These are phyloP conservation scores for Westerdykella aurantiaca DNA, from an alignment of 2,329 filamentous ascomycete species.

Conservation along the genomic window DNA sequence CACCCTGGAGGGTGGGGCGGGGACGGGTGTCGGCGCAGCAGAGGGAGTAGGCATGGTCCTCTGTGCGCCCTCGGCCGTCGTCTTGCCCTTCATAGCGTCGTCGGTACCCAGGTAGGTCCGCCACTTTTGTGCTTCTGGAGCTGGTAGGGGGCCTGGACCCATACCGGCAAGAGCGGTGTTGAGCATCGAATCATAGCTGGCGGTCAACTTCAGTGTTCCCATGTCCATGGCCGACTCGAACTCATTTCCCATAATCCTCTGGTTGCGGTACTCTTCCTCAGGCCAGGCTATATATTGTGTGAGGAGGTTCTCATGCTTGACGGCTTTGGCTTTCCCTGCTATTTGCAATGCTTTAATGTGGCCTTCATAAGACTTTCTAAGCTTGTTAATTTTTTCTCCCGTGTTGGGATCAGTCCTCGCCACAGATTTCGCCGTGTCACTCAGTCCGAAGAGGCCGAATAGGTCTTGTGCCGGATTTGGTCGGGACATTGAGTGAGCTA, in stretches of 20 bases:
- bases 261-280: slow-evolving; percentile 38
- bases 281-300: slow-evolving; percentile 33
- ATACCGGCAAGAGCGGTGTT: slow-evolving; percentile 39
- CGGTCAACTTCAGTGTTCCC: slow-evolving; percentile 21
- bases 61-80: slow-evolving; percentile 14
- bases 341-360: slow-evolving; percentile 47
- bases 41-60: slow-evolving; percentile 16
- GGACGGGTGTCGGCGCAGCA: slow-evolving; percentile 29
- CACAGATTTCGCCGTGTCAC: slow-evolving; percentile 52
- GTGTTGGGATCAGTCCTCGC: slow-evolving; percentile 55
- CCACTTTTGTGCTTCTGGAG: slow-evolving; percentile 39
- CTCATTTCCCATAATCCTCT: slow-evolving; percentile 38
- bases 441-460: slow-evolving; percentile 53
- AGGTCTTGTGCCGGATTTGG: slow-evolving; percentile 56
- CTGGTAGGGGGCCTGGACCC: slow-evolving; percentile 40
- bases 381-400: slow-evolving; percentile 60
- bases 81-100: slow-evolving; percentile 32
- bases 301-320: slow-evolving; percentile 36
- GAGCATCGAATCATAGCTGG: slow-evolving; percentile 31
- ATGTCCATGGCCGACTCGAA: slow-evolving; percentile 27
- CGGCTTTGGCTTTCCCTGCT: slow-evolving; percentile 46
- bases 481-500: slow-evolving; percentile 41
- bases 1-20: slow-evolving; percentile 40
- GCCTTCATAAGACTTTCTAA: slow-evolving; percentile 53
- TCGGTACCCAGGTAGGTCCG: slow-evolving; percentile 42